Percentiles rank a stretch among this genome's conserved stretches.
Evolutionary conservation across 108 stramenopile species (phyloP).

Genomic region (Cyclotella sp.): DNA sequence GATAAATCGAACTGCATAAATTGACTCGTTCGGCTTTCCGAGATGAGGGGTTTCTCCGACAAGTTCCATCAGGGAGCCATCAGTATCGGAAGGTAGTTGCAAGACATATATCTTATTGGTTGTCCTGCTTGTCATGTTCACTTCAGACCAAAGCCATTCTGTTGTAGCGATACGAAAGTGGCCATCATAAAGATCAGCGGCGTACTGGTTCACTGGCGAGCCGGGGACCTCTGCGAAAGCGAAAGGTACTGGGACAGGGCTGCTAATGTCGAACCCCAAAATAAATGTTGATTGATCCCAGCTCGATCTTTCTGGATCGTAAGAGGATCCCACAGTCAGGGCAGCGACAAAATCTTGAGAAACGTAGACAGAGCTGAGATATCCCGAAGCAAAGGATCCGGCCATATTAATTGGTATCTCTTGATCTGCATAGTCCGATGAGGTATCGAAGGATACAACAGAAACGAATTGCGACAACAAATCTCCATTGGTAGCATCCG

Average conservation of each 20-base stretch:
- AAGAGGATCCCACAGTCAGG: conserved; percentile 26
- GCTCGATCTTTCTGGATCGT: conserved; percentile 12
- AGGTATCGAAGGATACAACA: conserved; percentile 38
- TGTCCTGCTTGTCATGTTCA: conserved; percentile 22
- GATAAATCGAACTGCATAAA: conserved; percentile 46
- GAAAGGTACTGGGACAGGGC: conserved; percentile 26
- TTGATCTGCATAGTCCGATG: conserved; percentile 24
- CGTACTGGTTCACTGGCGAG: conserved; percentile 47
- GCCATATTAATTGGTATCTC: conserved; percentile 30
- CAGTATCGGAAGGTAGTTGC: conserved; percentile 33
- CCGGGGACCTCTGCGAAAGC: conserved; percentile 38
- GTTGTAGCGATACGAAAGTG: conserved; percentile 54
- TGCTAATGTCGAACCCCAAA: conserved; percentile 42
- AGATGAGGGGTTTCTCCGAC: conserved; percentile 45
- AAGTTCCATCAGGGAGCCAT: conserved; percentile 34
- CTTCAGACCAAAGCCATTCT: conserved; percentile 29
- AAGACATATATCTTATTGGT: conserved; percentile 50
- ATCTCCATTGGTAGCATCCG: conserved; percentile 27
- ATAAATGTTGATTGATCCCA: conserved; percentile 53
- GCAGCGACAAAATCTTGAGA: conserved; percentile 43
- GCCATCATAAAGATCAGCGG: conserved; percentile 47
- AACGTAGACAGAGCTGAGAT: conserved; percentile 35
- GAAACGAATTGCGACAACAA: conserved; percentile 41
- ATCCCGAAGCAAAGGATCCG: conserved; percentile 45
- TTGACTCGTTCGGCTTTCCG: conserved; percentile 49